phyloP scores from a whole-genome alignment of 805 yeast species.

The Saccharomycopsis fodiens region DNA sequence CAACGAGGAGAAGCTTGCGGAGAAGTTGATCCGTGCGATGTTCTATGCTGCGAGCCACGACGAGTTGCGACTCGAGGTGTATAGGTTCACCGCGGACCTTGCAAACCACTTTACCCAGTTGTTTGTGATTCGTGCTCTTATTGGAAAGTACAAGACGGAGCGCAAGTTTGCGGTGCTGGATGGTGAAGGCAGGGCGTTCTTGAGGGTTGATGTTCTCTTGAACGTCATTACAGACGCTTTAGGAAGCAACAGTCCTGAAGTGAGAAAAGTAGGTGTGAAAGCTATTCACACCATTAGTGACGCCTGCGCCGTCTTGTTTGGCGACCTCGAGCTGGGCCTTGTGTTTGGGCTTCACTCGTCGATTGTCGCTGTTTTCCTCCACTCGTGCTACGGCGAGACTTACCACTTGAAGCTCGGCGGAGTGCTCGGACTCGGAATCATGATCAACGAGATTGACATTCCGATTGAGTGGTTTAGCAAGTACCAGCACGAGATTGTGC shows the following conservation, averaged over 20 bases:
- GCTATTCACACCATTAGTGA: slow-evolving; percentile 57
- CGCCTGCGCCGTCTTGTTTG: slow-evolving; percentile 61
- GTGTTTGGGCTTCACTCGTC: slow-evolving; percentile 70
- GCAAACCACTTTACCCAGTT: slow-evolving; percentile 75
- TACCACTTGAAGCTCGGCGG: slow-evolving; percentile 88
- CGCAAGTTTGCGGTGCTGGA: slow-evolving; percentile 69
- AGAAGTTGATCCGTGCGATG: slow-evolving; percentile 58
- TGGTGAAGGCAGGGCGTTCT: slow-evolving; percentile 65
- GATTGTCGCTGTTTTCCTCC: slow-evolving; percentile 76
- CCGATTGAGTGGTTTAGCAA: slow-evolving; percentile 68
- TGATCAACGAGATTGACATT: slow-evolving; percentile 59
- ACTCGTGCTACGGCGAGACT: slow-evolving; percentile 83
- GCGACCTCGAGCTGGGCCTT: slow-evolving; percentile 54
- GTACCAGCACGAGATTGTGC: slow-evolving; percentile 75
- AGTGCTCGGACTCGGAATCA: slow-evolving; percentile 67
- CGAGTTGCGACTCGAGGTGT: slow-evolving; percentile 65
- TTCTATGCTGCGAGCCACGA: slow-evolving; percentile 72
- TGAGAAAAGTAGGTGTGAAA: slow-evolving; percentile 62
- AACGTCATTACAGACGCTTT: slow-evolving; percentile 74
- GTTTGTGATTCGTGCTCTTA: slow-evolving; percentile 65
- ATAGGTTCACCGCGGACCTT: slow-evolving; percentile 50
- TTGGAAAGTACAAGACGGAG: slow-evolving; percentile 61
- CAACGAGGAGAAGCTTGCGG: slow-evolving; percentile 58
- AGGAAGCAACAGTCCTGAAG: slow-evolving; percentile 66
- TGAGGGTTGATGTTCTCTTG: slow-evolving; percentile 63